Conservation (phyloP, 2,329 filamentous ascomycete genomes). For the Cyphellophora attinorum region DNA sequence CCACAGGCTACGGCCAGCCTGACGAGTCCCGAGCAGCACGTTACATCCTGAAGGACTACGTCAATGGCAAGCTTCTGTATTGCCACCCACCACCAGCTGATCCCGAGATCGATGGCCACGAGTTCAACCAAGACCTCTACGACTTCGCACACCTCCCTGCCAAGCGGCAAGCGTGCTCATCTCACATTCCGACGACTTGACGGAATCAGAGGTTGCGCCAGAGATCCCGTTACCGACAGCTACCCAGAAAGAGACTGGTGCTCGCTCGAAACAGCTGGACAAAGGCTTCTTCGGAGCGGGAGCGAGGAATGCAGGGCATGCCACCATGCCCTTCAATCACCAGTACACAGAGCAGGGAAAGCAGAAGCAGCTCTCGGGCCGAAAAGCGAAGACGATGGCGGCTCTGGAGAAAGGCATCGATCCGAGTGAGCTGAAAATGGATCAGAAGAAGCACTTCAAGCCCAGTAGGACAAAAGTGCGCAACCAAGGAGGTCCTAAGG, state of each 20-base stretch:
- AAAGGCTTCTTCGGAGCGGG: conserved; percentile 75
- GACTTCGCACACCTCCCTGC: conserved; percentile 71
- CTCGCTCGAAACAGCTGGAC: conserved; percentile 70
- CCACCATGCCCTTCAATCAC: conserved; percentile 77
- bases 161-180: conserved; percentile 60
- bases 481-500: too few relatives aligned
- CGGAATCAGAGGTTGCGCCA: conserved; percentile 26
- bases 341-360: conserved; percentile 76
- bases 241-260: conserved; percentile 36
- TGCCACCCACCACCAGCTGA: conserved; percentile 74
- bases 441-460: conserved; percentile 91
- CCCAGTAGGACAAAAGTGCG: conserved; percentile 57
- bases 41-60: conserved; percentile 90
- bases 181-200: conserved; percentile 30
- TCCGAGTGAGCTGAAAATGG: conserved; percentile 59
- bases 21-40: conserved; percentile 88
- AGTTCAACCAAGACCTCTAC: conserved; percentile 88
- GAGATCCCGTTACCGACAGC: conserved; percentile 12
- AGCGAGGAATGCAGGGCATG: conserved; percentile 47
- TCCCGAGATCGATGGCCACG: conserved; percentile 52
- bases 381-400: conserved; percentile 69
- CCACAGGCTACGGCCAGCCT: conserved; percentile 72
- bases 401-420: conserved; percentile 81
- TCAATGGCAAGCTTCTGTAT: conserved; percentile 88
- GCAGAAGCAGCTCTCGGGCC: conserved; percentile 64